These are phyloP conservation scores for Adiantum capillusveneris DNA, from an alignment of 75 land plant species.

Conservation along the genomic window DNA sequence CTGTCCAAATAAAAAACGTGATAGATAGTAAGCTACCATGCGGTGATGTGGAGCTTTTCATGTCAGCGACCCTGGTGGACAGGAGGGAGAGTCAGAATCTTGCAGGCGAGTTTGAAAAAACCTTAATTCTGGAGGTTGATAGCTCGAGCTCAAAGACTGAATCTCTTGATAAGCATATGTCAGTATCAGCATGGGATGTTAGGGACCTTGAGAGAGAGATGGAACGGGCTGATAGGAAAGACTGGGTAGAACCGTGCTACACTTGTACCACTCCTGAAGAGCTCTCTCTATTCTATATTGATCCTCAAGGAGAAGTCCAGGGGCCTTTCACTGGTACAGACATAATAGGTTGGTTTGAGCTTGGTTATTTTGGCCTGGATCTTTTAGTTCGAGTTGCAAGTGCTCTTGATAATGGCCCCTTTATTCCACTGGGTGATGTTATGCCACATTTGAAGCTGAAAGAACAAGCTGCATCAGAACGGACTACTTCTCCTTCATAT, in stretches of 20 bases:
- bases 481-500: too few relatives aligned
- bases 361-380: slow-evolving; percentile 91
- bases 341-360: slow-evolving; percentile 92
- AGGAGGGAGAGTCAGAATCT: too few relatives aligned
- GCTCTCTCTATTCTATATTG: slow-evolving; percentile 58
- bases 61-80: too few relatives aligned
- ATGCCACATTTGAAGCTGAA: slow-evolving; percentile 92
- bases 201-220: background rate
- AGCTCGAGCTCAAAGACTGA: too few relatives aligned
- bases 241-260: background rate
- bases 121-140: too few relatives aligned
- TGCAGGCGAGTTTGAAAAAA: too few relatives aligned
- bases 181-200: too few relatives aligned
- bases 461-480: background rate
- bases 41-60: too few relatives aligned
- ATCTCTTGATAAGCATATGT: too few relatives aligned
- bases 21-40: too few relatives aligned
- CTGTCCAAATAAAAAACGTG: too few relatives aligned
- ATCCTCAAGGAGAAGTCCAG: slow-evolving; percentile 88
- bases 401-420: slow-evolving; percentile 59
- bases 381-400: slow-evolving; percentile 68
- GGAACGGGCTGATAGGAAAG: background rate
- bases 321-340: slow-evolving; percentile 91
- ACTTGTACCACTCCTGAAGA: slow-evolving; percentile 61
- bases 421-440: slow-evolving; percentile 65